Conservation (phyloP, 495 filamentous ascomycete species). For the Penicillium psychrofluorescens region DNA sequence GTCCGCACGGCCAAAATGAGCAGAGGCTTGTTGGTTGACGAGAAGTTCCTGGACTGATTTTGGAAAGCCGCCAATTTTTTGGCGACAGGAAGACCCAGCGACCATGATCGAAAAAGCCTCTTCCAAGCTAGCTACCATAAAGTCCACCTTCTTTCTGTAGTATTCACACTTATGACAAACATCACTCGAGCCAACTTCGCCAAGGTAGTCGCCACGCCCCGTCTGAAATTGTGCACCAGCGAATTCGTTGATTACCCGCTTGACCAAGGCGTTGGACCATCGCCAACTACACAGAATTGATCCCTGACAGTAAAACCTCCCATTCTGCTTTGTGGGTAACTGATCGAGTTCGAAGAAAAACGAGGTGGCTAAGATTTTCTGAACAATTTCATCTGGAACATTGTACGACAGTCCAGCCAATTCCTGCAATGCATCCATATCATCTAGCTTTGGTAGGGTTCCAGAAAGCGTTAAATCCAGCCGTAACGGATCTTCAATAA, state of each 20-base stretch:
- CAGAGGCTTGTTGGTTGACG: conserved; percentile 8
- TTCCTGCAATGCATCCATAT: conserved; percentile 4
- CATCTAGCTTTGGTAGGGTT: conserved; percentile 12
- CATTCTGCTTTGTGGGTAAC: not conserved
- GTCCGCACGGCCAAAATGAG: conserved; percentile 13
- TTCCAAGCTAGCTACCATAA: conserved; percentile 10
- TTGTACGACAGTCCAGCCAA: conserved; percentile 4
- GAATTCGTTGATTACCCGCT: conserved; percentile 5
- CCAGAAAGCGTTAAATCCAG: conserved; percentile 7
- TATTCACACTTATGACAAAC: conserved; percentile 11
- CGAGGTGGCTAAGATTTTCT: conserved; percentile 8
- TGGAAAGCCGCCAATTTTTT: conserved; percentile 14
- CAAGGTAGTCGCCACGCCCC: conserved; percentile 2
- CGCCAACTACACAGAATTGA: conserved; percentile 8
- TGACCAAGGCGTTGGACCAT: conserved; percentile 7
- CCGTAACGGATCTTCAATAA: conserved; percentile 7
- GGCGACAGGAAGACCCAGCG: conserved; percentile 1
- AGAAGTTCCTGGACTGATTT: conserved; percentile 8
- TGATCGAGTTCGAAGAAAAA: conserved; percentile 19
- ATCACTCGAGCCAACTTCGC: conserved; percentile 5
- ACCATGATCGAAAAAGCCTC: conserved; percentile 7
- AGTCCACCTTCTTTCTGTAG: conserved; percentile 11
- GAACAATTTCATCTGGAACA: conserved; percentile 10
- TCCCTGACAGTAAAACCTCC: conserved; percentile 9
- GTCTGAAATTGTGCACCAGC: conserved; percentile 6